Conservation (phyloP, 768 basidiomycete genomes). For the Scleroderma citrinum region DNA sequence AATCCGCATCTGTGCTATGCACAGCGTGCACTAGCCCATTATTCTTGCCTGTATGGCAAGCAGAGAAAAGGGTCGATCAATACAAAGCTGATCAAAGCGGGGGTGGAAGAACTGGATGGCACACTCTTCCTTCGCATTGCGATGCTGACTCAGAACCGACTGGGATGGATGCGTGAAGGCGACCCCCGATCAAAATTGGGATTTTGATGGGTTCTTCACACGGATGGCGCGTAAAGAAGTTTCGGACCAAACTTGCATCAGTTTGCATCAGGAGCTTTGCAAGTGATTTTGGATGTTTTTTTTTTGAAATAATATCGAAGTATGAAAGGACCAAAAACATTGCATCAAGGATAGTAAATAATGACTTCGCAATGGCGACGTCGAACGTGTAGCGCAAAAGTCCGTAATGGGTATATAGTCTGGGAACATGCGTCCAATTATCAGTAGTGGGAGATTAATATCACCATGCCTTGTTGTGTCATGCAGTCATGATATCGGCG, state of each 20-base stretch:
- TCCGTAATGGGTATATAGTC: too few species aligned
- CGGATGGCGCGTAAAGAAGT: too few species aligned
- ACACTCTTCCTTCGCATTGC: slow-evolving; percentile 57
- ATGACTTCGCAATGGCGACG: too few species aligned
- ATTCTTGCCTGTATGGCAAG: slow-evolving; percentile 38
- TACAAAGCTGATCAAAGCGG: slow-evolving; percentile 19
- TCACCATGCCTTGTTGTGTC: not conserved
- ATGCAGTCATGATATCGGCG: not conserved
- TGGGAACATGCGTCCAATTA: not conserved
- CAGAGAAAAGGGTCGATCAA: slow-evolving; percentile 25
- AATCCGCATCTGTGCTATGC: slow-evolving; percentile 40
- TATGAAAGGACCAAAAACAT: too few species aligned
- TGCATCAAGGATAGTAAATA: too few species aligned
- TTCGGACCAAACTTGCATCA: too few species aligned
- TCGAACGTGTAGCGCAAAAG: too few species aligned
- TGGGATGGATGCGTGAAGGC: slow-evolving; percentile 38
- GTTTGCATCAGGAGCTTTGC: too few species aligned
- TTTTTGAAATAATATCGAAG: too few species aligned
- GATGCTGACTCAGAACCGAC: slow-evolving; percentile 39
- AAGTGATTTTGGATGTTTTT: too few species aligned
- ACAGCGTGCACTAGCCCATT: slow-evolving; percentile 45
- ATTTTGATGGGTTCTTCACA: not conserved
- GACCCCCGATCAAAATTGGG: slow-evolving; percentile 20
- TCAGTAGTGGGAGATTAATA: not conserved
- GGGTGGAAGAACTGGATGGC: slow-evolving; percentile 41